Conservation (phyloP, 306 rosid species). For the Geum urbanum region DNA sequence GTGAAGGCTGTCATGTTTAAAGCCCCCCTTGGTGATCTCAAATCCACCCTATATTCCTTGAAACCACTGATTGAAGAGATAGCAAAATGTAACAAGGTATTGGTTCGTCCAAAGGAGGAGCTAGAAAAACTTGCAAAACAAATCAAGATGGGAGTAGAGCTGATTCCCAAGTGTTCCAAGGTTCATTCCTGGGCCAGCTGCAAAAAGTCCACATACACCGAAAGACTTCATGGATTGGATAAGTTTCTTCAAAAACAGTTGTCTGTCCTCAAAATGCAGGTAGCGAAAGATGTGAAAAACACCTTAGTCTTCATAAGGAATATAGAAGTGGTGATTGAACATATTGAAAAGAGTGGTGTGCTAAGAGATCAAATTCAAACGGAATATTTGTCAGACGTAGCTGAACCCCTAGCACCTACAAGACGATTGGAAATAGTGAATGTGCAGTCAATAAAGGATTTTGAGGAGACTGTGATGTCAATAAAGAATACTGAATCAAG, state of each 20-base stretch:
- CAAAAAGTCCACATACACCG: neutral
- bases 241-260: neutral
- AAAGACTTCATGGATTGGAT: neutral
- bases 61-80: neutral
- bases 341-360: conserved; percentile 2
- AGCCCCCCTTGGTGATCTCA: neutral
- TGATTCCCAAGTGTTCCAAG: neutral
- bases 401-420: conserved; percentile 23
- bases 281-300: neutral
- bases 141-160: neutral
- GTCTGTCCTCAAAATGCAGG: neutral
- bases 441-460: neutral
- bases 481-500: neutral
- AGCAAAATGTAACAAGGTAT: neutral
- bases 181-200: neutral
- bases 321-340: neutral
- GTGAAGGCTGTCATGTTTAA: neutral
- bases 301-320: neutral
- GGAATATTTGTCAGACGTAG: conserved; percentile 18
- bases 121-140: neutral
- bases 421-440: conserved; percentile 41
- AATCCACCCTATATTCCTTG: neutral
- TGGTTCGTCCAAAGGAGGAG: neutral
- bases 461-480: neutral
- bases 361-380: neutral